Base-by-base conservation (phyloP, 768 basidiomycete genomes). In the Psilocybe azurescens region DNA sequence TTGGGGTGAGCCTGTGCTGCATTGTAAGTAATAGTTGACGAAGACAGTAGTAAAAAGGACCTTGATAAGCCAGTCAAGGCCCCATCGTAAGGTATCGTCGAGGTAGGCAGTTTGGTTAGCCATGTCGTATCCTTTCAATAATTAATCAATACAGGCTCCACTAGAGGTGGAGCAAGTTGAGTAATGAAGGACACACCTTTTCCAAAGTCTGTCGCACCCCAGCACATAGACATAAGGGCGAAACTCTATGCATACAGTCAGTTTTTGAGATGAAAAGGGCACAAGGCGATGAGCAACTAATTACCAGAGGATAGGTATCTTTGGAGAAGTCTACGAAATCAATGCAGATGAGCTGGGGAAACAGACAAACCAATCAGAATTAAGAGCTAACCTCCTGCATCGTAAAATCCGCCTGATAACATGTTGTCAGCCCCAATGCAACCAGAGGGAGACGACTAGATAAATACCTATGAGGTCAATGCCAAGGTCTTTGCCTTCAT, bases 31-130 rank as follows among this genome's bases (percentile, higher is more conserved):
- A 33, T 9, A 58, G n/a, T 30, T 56, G 16, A 38, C 14, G 33
- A 20, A 41, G 38, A 18, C 38, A 60, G 16, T 50, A 55, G 79
- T 32, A 11, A 50, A 32, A 29, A 47, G 63, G 59, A 89, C 94
- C 80, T 93, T 94, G 56, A 96, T 93, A 54, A 96, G 77, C 94
- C 94, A 97, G 74, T 94, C 90, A 49, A 94, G 83, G 28, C 94
- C 90, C 93, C 93, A 97, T 62, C 95, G 86, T 56, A 97, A 77
- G 81, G 92, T 95, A 63, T 86, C 85, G 68, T 97, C 96, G n/a
- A 97, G 85, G 73, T 97, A 97, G 2, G 87, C 84, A 0, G 94
- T 94, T 75, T 97, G 95, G 56, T 93, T 91, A 56, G 93, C 87
- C 54, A 86, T 67, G 65, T 95, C 93, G 70, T 95, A 97, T 14